phyloP scores from a whole-genome alignment of 495 filamentous ascomycete species.

The Letharia columbiana region DNA sequence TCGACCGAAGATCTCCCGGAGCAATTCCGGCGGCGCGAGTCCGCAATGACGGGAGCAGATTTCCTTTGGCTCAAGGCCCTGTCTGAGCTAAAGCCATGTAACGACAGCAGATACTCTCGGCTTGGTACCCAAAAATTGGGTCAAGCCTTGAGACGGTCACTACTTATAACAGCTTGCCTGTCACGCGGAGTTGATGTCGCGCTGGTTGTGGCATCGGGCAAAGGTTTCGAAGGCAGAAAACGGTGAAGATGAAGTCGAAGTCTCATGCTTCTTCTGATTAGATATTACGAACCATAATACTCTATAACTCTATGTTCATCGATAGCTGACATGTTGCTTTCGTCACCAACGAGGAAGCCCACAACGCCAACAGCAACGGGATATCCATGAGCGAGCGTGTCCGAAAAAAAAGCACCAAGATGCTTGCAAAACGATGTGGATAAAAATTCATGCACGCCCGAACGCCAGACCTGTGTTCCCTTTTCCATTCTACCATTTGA shows the following conservation, averaged over 20 bases:
- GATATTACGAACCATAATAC: not conserved
- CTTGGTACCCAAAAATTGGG: not conserved
- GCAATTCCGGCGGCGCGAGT: too few relatives aligned
- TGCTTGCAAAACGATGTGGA: not conserved
- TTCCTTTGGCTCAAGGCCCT: too few relatives aligned
- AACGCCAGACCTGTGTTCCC: not conserved
- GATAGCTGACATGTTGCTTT: constrained; percentile 1
- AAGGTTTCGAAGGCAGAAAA: not conserved
- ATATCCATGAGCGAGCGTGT: not conserved
- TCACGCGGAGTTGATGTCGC: not conserved
- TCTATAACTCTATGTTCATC: constrained; percentile 4
- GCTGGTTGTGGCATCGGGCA: not conserved
- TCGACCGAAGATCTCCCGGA: not conserved
- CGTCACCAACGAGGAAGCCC: not conserved
- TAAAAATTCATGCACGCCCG: not conserved
- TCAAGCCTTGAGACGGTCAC: not conserved
- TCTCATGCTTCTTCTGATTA: constrained; percentile 5
- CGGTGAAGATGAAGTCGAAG: not conserved
- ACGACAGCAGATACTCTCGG: too few relatives aligned
- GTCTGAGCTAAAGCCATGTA: too few relatives aligned
- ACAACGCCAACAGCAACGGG: not conserved
- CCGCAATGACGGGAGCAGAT: too few relatives aligned
- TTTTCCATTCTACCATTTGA: constrained; percentile 44
- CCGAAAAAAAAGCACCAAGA: constrained; percentile 1
- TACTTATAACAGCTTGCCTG: not conserved